Base-by-base conservation (phyloP, 352 stramenopile species). In the Globisporangium parvum region DNA sequence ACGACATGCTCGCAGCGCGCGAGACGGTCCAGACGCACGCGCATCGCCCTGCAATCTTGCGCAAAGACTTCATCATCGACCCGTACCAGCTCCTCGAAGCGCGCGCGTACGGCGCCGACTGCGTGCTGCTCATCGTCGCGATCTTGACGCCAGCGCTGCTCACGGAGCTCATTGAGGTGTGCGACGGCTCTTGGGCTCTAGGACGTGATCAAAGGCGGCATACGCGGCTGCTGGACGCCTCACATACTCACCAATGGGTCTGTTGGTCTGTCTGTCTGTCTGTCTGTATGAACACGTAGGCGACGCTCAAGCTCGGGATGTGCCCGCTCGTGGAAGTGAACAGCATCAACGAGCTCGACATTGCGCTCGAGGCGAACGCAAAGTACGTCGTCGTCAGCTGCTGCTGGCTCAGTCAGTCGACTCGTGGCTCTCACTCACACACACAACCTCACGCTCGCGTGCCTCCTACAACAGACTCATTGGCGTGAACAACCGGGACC, bases 401-500 rank as follows among this genome's bases (percentile, higher is more conserved):
- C 3, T 28, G 9, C 1, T 37, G 31, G 31, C 31, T 37, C 9
- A 12, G 31, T 9, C 9, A 1, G 3, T 48, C 41, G 20, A n/a
- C 14, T n/a, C 17, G 35, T 1, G 17, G 8, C 42, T 53, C 39
- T 20, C 39, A 28, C 33, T 24, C 23, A 8, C 14, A 14, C n/a
- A 24, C n/a, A 0, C n/a, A n/a, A n/a, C n/a, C n/a, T n/a, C n/a
- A n/a, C 6, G 26, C 26, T 31, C 26, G 26, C 6, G 26, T 24
- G 20, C 24, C 20, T 63, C 5, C 14, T 56, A 3, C 47, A 9
- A 3, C 47, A 84, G 75, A 26, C 86, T 98, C 6, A 98, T 99
- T 67, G 97, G 97, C 23, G 96, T 99, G 10, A 99, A 99, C 71
- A 99, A 99, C 83, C 91, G 97, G 42, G 97, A 99, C 69, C 72